phyloP scores from a whole-genome alignment of 257 asterid genomes.

The Solanum habrochaites region DNA sequence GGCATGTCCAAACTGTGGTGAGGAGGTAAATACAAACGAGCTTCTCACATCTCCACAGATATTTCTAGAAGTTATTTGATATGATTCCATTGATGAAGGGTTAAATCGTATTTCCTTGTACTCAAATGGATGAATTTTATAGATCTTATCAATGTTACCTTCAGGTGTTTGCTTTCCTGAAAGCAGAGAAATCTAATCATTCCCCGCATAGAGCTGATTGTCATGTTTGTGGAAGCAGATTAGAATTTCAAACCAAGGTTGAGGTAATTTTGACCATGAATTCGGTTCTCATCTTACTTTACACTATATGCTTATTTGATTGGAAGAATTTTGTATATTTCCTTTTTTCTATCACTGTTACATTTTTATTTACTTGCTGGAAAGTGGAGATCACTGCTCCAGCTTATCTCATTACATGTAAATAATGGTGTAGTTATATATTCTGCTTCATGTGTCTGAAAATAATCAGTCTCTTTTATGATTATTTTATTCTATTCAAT shows the following conservation, averaged over 20 bases:
- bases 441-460: not conserved
- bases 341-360: not conserved
- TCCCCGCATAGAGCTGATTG: slow-evolving; percentile 80
- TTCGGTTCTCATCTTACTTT: not conserved
- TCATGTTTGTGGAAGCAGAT: slow-evolving; percentile 88
- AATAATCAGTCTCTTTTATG: not conserved
- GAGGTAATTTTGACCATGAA: slow-evolving; percentile 45
- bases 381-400: not conserved
- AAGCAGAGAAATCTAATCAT: slow-evolving; percentile 41
- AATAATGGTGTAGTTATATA: not conserved
- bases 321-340: not conserved
- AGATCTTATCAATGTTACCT: not conserved
- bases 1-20: slow-evolving; percentile 89
- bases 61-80: not conserved
- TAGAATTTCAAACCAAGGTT: slow-evolving; percentile 76
- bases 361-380: not conserved
- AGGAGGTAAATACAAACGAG: slow-evolving; percentile 49
- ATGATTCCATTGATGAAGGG: not conserved
- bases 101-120: not conserved
- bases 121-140: not conserved
- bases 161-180: slow-evolving; percentile 96
- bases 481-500: not conserved
- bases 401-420: not conserved
- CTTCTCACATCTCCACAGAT: not conserved
- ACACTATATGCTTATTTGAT: not conserved